A percentile compares a stretch with the other conserved stretches of the same genome.
phyloP scores from a whole-genome alignment of 2,329 filamentous ascomycete genomes.

The Penicillium sp. region DNA sequence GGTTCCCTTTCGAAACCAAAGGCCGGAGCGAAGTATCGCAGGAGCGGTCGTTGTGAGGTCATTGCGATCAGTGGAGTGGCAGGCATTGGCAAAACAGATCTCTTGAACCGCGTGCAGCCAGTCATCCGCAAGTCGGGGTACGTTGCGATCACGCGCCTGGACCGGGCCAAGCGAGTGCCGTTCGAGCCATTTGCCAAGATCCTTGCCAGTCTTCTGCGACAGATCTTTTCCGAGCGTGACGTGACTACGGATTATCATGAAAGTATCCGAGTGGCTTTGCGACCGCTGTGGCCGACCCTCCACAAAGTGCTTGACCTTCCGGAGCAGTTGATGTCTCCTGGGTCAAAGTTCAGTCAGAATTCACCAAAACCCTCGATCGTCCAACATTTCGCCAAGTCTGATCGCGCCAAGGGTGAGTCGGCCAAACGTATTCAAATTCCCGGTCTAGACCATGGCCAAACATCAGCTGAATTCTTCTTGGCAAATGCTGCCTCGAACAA shows the following conservation, averaged over 20 bases:
- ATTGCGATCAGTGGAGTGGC: conserved; percentile 59
- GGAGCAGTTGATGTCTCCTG: conserved; percentile 61
- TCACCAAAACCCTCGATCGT: conserved; percentile 31
- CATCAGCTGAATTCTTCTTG: conserved; percentile 40
- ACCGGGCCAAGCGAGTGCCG: conserved; percentile 59
- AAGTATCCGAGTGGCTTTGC: conserved; percentile 56
- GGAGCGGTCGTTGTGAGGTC: conserved; percentile 60
- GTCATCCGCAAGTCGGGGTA: conserved; percentile 61
- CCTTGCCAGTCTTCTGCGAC: conserved; percentile 63
- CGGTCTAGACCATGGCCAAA: conserved; percentile 38
- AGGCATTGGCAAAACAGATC: conserved; percentile 62
- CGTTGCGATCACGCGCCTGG: conserved; percentile 62
- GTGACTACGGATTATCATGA: conserved; percentile 63
- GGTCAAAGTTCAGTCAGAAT: conserved; percentile 37
- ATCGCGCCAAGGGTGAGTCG: conserved; percentile 31
- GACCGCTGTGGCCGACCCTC: conserved; percentile 59
- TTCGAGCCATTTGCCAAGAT: conserved; percentile 63
- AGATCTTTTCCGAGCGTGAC: conserved; percentile 66
- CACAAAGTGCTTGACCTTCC: conserved; percentile 62
- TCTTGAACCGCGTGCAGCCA: conserved; percentile 60
- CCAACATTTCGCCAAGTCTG: conserved; percentile 34
- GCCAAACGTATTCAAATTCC: conserved; percentile 35
- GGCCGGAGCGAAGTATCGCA: conserved; percentile 51
- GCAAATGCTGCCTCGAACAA: conserved; percentile 47
- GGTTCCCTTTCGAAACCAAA: conserved; percentile 40